Base-by-base conservation (phyloP, 768 basidiomycete species). In the Coprinopsis strossmayeri region DNA sequence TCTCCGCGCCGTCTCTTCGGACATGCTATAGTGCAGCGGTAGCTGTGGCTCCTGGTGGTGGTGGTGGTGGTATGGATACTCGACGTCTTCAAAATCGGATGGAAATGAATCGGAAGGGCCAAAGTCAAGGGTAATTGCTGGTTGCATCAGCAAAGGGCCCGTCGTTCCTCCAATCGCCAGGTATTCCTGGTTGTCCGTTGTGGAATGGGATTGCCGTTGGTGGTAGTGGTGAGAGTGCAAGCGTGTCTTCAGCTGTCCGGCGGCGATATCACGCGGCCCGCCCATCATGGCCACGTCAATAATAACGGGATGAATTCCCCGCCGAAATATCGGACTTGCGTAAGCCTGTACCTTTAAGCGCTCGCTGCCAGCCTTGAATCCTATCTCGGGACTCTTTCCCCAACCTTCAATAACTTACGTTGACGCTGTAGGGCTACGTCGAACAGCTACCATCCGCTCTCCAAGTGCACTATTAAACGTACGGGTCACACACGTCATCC, bases 41-140 rank as follows among this genome's bases (percentile, higher is more conserved):
- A 76, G 65, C 70, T 63, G 74, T 69, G 49, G 21, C 57, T 49
- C 32, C 49, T 50, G 18, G 49, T 53, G 32, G 54, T 43, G 48
- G 32, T 49, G 48, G 26, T 41, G 55, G 58, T 66, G 21, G 68
- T 57, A 30, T 32, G 85, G 84, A 52, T 87, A 78, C 12, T 74
- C 63, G 51, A 87, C 68, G 60, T 87, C 75, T 65, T 87, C 84
- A 64, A 85, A 87, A 56, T 87, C 86, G 56, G 77, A 80, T 43
- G 76, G 69, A 65, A 58, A 76, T 55, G 72, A 69, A 55, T 71
- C 68, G 51, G 74, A 72, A 53, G 77, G 67, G 61, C 80, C 82
- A 65, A 90, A 77, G 62, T 87, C 81, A 54, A 90, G 74, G 59
- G 82, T 74, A 56, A 87, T 73, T 62, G 84, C 79, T 59, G 78